Conservation (phyloP, 192 early-diverging fungal species). For the Podila horticola region DNA sequence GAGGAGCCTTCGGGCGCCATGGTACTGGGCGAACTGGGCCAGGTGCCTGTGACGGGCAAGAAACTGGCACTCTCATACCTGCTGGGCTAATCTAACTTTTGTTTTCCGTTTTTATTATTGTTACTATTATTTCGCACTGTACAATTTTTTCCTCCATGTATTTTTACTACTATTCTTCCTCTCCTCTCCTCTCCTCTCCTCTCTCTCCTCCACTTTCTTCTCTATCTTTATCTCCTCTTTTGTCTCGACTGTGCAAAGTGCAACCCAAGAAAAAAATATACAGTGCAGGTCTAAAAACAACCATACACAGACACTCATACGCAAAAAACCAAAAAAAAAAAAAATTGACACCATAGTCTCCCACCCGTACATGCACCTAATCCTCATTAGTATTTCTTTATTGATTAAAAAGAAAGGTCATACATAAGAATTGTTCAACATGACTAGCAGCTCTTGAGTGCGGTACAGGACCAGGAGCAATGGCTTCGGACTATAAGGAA, state of each 20-base stretch:
- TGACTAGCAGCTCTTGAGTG: constrained; percentile 3
- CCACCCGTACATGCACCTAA: too few relatives aligned
- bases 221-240: not conserved
- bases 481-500: constrained; percentile 38
- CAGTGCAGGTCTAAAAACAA: too few relatives aligned
- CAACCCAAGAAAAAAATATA: too few relatives aligned
- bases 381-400: not conserved
- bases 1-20: not conserved
- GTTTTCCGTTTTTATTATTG: not conserved
- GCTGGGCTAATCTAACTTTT: constrained; percentile 14
- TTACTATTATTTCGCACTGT: not conserved
- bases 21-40: not conserved
- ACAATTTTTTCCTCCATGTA: not conserved
- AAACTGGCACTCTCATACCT: constrained; percentile 33
- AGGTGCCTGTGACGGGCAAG: constrained; percentile 4
- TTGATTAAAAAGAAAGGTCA: not conserved
- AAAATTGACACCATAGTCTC: too few relatives aligned
- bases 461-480: constrained; percentile 22
- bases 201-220: not conserved
- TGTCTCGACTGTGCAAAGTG: not conserved
- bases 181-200: not conserved
- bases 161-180: constrained; percentile 3
- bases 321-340: too few relatives aligned
- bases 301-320: not conserved
- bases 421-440: not conserved